Evolutionary conservation across 1,284 basidiomycete species (phyloP).

Genomic region (Ceratobasidium sp.): DNA sequence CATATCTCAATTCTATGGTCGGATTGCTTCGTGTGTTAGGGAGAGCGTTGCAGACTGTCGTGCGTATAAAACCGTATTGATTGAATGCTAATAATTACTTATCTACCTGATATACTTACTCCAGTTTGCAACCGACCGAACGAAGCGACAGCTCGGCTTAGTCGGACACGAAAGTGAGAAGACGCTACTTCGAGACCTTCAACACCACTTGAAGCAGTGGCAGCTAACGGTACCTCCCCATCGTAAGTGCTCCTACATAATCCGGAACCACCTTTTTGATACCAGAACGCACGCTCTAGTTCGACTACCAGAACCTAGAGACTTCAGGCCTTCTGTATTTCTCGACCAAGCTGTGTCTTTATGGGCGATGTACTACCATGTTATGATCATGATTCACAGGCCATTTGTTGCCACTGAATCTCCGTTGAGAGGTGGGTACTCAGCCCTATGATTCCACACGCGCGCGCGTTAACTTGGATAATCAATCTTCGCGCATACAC

Average conservation of each 20-base stretch:
- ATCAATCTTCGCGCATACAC: neutral
- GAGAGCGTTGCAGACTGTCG: constrained; percentile 18
- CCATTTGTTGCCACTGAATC: constrained; percentile 28
- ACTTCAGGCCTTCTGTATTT: constrained; percentile 3
- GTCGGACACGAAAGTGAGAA: constrained; percentile 19
- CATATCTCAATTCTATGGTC: constrained; percentile 25
- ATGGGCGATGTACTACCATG: constrained; percentile 30
- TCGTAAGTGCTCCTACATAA: neutral
- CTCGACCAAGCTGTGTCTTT: constrained; percentile 23
- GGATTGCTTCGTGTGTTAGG: constrained; percentile 22
- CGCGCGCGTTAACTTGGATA: neutral
- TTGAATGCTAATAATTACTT: too few relatives aligned
- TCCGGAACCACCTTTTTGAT: too few relatives aligned
- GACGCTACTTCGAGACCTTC: constrained; percentile 6
- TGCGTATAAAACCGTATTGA: too few relatives aligned
- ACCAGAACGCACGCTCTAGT: neutral
- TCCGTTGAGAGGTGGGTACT: constrained; percentile 25
- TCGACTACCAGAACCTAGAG: neutral
- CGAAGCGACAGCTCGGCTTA: constrained; percentile 33
- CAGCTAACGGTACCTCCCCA: constrained; percentile 28
- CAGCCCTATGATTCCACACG: constrained; percentile 1
- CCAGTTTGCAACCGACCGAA: constrained; percentile 34
- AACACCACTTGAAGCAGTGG: constrained; percentile 18
- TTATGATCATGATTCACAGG: constrained; percentile 33
- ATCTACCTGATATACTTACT: neutral